Conservation (phyloP, 2,329 filamentous ascomycete genomes). For the Penicillium glabrum region DNA sequence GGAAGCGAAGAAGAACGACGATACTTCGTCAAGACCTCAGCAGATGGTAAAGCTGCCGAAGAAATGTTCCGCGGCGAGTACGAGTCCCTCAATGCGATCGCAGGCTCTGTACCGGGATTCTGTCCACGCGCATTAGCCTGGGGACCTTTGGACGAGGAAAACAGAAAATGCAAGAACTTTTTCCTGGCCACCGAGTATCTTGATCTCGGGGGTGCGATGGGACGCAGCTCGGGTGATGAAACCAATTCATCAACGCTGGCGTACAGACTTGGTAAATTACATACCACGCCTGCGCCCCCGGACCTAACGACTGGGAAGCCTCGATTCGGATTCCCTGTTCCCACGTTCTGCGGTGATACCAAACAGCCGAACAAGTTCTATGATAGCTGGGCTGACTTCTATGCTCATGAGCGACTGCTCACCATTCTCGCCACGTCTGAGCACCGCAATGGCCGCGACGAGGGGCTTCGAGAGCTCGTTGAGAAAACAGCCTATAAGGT, state of each 20-base stretch:
- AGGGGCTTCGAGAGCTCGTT: constrained; percentile 62
- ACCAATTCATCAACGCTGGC: constrained; percentile 57
- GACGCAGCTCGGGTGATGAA: constrained; percentile 50
- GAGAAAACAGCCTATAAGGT: constrained; percentile 64
- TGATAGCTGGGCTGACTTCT: constrained; percentile 80
- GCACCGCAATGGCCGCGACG: constrained; percentile 63
- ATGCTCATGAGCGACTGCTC: constrained; percentile 71
- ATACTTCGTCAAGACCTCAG: constrained; percentile 44
- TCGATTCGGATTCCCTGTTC: constrained; percentile 78
- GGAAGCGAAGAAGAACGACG: constrained; percentile 27
- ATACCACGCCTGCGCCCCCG: constrained; percentile 69
- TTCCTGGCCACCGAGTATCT: constrained; percentile 77
- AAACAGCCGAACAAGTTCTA: constrained; percentile 75
- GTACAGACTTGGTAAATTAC: constrained; percentile 73
- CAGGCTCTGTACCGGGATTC: constrained; percentile 67
- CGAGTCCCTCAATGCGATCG: constrained; percentile 78
- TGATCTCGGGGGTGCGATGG: constrained; percentile 54
- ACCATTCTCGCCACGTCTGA: constrained; percentile 62
- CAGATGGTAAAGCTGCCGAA: constrained; percentile 31
- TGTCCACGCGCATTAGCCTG: constrained; percentile 75
- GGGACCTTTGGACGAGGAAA: constrained; percentile 54
- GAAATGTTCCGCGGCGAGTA: constrained; percentile 67
- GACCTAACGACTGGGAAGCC: constrained; percentile 34
- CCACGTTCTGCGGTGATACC: constrained; percentile 85
- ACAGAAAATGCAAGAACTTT: constrained; percentile 40